Evolutionary conservation across 441 rosid species (phyloP).

Genomic region (Croton setiger): DNA sequence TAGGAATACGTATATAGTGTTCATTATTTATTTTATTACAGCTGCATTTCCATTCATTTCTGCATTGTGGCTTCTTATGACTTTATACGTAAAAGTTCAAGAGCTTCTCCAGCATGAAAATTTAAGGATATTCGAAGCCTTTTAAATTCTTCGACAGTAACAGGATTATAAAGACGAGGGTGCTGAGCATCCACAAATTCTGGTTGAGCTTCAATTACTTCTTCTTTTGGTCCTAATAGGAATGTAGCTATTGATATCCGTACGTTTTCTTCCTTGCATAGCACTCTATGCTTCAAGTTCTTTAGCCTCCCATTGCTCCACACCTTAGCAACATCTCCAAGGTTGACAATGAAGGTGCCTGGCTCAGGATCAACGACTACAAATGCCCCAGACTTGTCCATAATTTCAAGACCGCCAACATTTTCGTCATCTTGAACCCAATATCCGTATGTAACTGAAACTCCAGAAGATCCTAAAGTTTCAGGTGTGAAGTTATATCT

Average conservation of each 20-base stretch:
- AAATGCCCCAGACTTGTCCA: slow-evolving; percentile 49
- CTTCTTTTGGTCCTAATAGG: slow-evolving; percentile 60
- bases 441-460: slow-evolving; percentile 85
- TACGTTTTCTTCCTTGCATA: slow-evolving; percentile 56
- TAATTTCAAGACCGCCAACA: slow-evolving; percentile 77
- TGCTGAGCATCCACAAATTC: slow-evolving; percentile 56
- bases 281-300: slow-evolving; percentile 70
- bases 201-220: slow-evolving; percentile 52
- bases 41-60: too few species aligned
- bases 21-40: too few species aligned
- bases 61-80: not conserved
- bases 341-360: slow-evolving; percentile 75
- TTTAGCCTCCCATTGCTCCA: slow-evolving; percentile 81
- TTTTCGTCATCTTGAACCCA: slow-evolving; percentile 84
- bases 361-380: slow-evolving; percentile 53
- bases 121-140: slow-evolving; percentile 42
- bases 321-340: slow-evolving; percentile 71
- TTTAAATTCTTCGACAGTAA: slow-evolving; percentile 51
- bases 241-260: slow-evolving; percentile 73
- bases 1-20: too few species aligned
- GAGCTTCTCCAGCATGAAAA: slow-evolving; percentile 61
- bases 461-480: slow-evolving; percentile 61
- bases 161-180: slow-evolving; percentile 51
- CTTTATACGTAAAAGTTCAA: slow-evolving; percentile 37
- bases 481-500: slow-evolving; percentile 72